These are phyloP conservation scores for Kwoniella mangroviensis DNA, from an alignment of 768 basidiomycete genomes.

Conservation along the genomic window DNA sequence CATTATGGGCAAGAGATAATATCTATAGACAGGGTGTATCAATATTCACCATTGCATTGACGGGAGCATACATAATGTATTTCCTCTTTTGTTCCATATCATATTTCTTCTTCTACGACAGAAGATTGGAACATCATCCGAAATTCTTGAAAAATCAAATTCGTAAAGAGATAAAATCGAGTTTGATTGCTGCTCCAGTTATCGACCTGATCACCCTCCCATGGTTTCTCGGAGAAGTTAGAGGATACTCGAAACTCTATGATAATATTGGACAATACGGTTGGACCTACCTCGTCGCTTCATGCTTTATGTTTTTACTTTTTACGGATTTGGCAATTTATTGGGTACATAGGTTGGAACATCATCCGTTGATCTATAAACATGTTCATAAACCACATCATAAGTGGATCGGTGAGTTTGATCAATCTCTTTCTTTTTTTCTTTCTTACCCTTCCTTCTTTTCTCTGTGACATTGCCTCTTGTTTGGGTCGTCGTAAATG, in stretches of 20 bases:
- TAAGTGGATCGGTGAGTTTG: constrained; percentile 88
- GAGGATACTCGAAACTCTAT: constrained; percentile 81
- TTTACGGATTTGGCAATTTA: constrained; percentile 95
- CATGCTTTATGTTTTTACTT: constrained; percentile 64
- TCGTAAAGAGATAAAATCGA: constrained; percentile 71
- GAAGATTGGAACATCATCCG: constrained; percentile 92
- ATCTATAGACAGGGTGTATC: constrained; percentile 76
- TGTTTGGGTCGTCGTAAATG: not conserved
- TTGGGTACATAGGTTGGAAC: constrained; percentile 92
- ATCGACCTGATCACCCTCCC: constrained; percentile 87
- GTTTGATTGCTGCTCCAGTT: constrained; percentile 75
- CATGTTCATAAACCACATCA: constrained; percentile 95
- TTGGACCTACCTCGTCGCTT: constrained; percentile 43
- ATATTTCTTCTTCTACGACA: constrained; percentile 87
- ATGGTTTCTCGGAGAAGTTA: constrained; percentile 90
- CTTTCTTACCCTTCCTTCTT: not conserved
- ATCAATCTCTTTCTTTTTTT: not conserved
- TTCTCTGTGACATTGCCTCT: not conserved
- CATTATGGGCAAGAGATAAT: constrained; percentile 69
- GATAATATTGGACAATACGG: constrained; percentile 79
- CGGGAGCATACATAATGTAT: constrained; percentile 85
- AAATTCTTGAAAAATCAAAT: constrained; percentile 87
- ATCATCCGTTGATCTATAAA: constrained; percentile 86
- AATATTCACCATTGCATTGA: constrained; percentile 69
- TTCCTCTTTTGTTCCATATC: constrained; percentile 85